Conservation (phyloP, 139 green algal genomes). For the Chlorella sp. region DNA sequence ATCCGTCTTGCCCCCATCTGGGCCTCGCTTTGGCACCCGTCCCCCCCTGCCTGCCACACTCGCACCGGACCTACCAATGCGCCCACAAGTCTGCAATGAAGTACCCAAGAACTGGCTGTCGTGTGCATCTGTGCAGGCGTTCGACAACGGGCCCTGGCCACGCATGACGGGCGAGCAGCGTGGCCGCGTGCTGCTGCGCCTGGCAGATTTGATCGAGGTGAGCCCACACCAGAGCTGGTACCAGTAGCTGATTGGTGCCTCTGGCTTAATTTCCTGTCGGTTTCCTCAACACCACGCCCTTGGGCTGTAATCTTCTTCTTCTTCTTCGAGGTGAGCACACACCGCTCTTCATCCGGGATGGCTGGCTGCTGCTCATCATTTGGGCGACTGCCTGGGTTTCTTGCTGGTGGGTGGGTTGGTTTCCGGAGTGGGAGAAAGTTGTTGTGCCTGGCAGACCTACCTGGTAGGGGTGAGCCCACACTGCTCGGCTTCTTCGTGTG, state of each 20-base stretch:
- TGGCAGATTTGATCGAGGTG: conserved; percentile 60
- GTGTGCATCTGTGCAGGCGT: conserved; percentile 59
- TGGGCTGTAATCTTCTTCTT: too few species aligned
- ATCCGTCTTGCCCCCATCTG: neutral
- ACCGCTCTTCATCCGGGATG: too few species aligned
- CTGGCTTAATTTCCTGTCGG: neutral
- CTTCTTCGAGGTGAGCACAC: too few species aligned
- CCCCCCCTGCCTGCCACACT: neutral
- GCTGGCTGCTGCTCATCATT: neutral
- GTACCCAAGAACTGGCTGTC: too few species aligned
- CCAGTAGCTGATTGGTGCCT: neutral
- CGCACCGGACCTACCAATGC: too few species aligned
- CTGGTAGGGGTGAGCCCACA: too few species aligned
- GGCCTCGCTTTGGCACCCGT: neutral
- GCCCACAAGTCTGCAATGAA: too few species aligned
- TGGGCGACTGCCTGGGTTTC: neutral
- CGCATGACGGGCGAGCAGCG: conserved; percentile 61
- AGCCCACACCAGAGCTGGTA: too few species aligned
- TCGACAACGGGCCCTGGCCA: conserved; percentile 74
- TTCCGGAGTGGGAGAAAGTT: too few species aligned
- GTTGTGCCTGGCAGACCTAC: too few species aligned
- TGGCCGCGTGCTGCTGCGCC: conserved; percentile 59
- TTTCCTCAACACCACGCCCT: too few species aligned
- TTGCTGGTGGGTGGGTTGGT: neutral
- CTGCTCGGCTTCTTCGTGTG: too few species aligned